Evolutionary conservation across 768 basidiomycete species (phyloP).

Genomic region (Psilocybe cubensis): DNA sequence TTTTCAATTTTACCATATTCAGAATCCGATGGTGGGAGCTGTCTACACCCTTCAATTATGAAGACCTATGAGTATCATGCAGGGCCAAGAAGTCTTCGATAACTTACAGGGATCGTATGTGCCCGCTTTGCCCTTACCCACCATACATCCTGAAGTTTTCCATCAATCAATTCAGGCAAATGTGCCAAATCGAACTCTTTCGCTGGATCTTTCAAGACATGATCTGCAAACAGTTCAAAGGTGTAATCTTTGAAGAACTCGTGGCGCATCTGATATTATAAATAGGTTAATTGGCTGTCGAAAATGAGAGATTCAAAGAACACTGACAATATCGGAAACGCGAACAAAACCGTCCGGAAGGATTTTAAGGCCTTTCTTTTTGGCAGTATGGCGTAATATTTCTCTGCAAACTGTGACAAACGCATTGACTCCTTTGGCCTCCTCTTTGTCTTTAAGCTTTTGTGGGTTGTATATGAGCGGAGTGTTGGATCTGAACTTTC

Average conservation of each 20-base stretch:
- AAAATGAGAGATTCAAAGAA: background rate
- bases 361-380: slow-evolving; percentile 20
- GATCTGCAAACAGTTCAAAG: slow-evolving; percentile 15
- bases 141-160: slow-evolving; percentile 17
- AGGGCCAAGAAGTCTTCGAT: too few relatives aligned
- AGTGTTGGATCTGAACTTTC: background rate
- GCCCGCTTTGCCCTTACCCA: slow-evolving; percentile 29
- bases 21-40: slow-evolving; percentile 19
- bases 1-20: slow-evolving; percentile 17
- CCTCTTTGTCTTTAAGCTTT: background rate
- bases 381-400: slow-evolving; percentile 24
- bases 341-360: slow-evolving; percentile 73
- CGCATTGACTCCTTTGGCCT: background rate
- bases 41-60: slow-evolving; percentile 17
- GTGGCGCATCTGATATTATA: slow-evolving; percentile 8
- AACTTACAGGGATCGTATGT: slow-evolving; percentile 28
- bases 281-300: background rate
- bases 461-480: background rate
- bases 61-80: background rate
- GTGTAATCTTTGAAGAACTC: slow-evolving; percentile 10
- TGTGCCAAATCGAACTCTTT: slow-evolving; percentile 25
- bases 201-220: slow-evolving; percentile 18
- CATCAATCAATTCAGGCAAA: slow-evolving; percentile 26
- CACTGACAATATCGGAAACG: slow-evolving; percentile 71
- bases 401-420: background rate